Base-by-base conservation (phyloP, 495 filamentous ascomycete genomes). In the Evernia prunastri region DNA sequence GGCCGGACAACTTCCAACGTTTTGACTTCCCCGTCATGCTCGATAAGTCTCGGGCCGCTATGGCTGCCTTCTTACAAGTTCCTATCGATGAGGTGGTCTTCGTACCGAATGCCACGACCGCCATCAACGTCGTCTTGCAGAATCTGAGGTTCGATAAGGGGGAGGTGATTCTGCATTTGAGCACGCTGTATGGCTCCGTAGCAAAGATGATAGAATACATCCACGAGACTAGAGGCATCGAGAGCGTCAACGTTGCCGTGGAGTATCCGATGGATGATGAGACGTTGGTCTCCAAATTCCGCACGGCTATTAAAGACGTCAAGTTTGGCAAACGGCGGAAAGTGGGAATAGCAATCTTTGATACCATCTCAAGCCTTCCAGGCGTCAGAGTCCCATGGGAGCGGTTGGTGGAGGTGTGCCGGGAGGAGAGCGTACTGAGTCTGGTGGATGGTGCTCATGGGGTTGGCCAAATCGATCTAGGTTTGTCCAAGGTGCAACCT, bases 371-470 rank as follows among this genome's bases (percentile, higher is more conserved):
- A 29, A 89, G 85, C 31, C 73, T 87, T 47, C 92, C 92, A 0
- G 92, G 91, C 4, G 73, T 94, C 0, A 74, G 88, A 3, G 84
- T 95, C 67, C 92, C 92, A 2, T 96, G 90, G 73, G 88, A 92
- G 70, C 66, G 68, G 0, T 72, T 96, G 0, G 80, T 81, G 3
- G 73, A 72, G 0, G 79, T 84, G 1, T 93, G 91, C 69, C 78
- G 78, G n/a, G 79, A 84, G 60, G 74, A 84, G 27, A 84, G 81
- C 0, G 77, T 94, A 0, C 72, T 85, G 69, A 84, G 80, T 67
- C 71, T 87, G 27, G 75, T 96, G n/a, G 91, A 96, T 69, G 91
- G 80, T 4, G 91, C 91, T 6, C 91, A 96, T 71, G 88, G 89
- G 7, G 76, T 96, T 39, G 92, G 92, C 1, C 86, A 92, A 61